Percentiles rank a stretch among this genome's conserved stretches.
Conservation (phyloP, 345 rosid species). For the Brassica nigra region DNA sequence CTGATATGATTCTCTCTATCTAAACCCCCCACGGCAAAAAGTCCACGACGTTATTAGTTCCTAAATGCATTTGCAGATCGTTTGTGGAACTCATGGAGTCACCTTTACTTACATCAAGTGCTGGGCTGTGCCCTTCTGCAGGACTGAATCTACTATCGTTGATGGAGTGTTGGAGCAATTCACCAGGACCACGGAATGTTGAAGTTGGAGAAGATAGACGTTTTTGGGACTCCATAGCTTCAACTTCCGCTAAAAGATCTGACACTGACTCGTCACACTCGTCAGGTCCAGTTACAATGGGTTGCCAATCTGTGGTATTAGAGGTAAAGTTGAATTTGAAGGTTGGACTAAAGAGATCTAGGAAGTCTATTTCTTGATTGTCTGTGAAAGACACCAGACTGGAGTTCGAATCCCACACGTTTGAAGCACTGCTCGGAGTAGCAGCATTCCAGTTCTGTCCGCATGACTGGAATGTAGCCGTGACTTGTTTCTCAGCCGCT, state of each 20-base stretch:
- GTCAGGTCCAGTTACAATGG: conserved; percentile 59
- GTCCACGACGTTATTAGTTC: conserved; percentile 27
- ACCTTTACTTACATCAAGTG: conserved; percentile 58
- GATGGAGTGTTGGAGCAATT: conserved; percentile 27
- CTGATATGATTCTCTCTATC: conserved; percentile 24
- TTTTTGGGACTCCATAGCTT: conserved; percentile 88
- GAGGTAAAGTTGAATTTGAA: conserved; percentile 40
- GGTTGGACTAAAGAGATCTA: conserved; percentile 45
- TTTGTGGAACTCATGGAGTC: conserved; percentile 75
- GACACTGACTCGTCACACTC: conserved; percentile 93
- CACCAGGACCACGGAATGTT: conserved; percentile 43
- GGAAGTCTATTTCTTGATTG: conserved; percentile 54
- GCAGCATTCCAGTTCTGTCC: conserved; percentile 49
- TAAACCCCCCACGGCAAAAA: conserved; percentile 7
- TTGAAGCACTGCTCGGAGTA: conserved; percentile 41
- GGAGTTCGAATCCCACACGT: conserved; percentile 47
- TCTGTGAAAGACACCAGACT: conserved; percentile 47
- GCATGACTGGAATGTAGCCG: conserved; percentile 52
- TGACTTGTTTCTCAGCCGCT: conserved; percentile 36
- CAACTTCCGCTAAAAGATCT: conserved; percentile 93
- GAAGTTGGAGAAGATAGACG: conserved; percentile 72
- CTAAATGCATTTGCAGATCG: conserved; percentile 56
- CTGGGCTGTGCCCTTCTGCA: conserved; percentile 62
- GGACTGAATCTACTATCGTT: conserved; percentile 69
- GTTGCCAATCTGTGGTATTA: conserved; percentile 63